Percentiles rank a stretch among this genome's conserved stretches.
Conservation (phyloP, 345 rosid species). For the Linum tenue region DNA sequence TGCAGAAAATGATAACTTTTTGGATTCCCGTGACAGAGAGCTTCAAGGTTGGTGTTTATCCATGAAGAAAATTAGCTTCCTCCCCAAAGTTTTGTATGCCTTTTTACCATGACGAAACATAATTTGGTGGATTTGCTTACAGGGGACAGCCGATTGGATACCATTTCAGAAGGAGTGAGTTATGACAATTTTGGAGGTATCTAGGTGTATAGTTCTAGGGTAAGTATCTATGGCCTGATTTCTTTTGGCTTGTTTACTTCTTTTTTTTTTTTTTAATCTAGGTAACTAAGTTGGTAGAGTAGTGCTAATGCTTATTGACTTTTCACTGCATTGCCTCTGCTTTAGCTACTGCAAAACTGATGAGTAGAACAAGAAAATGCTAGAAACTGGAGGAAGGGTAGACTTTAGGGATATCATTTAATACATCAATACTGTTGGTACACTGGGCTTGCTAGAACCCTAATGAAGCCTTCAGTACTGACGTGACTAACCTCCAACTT, state of each 20-base stretch:
- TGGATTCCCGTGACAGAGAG: conserved; percentile 24
- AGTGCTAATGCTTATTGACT: not conserved
- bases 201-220: not conserved
- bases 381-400: not conserved
- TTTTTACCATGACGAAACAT: not conserved
- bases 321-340: not conserved
- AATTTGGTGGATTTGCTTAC: not conserved
- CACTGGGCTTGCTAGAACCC: not conserved
- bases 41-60: conserved; percentile 15
- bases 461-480: not conserved
- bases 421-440: not conserved
- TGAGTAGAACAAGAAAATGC: too few species aligned
- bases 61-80: not conserved
- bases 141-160: not conserved
- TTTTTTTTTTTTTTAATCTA: not conserved
- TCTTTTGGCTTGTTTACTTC: not conserved
- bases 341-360: not conserved
- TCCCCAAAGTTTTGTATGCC: not conserved
- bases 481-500: too few species aligned
- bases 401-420: not conserved
- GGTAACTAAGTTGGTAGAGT: not conserved
- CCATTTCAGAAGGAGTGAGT: not conserved
- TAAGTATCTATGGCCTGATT: not conserved
- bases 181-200: not conserved
- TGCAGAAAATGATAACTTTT: conserved; percentile 17